Evolutionary conservation across 768 basidiomycete species (phyloP).

Genomic region (Suillus lakei): DNA sequence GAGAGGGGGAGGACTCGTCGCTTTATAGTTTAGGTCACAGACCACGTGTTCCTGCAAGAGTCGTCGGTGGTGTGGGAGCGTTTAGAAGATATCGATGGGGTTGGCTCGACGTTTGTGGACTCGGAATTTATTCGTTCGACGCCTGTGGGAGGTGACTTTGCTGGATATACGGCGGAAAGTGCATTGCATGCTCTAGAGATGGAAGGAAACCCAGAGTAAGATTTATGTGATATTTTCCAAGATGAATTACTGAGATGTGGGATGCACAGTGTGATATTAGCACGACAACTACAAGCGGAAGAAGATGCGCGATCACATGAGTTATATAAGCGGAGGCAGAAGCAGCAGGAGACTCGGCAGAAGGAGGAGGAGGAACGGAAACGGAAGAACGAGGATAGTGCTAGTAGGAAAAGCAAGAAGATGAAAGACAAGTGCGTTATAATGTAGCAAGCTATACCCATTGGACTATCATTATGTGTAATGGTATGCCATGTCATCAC

Average conservation of each 20-base stretch:
- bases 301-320: slow-evolving; percentile 64
- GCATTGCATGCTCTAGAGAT: slow-evolving; percentile 55
- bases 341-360: slow-evolving; percentile 23
- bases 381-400: slow-evolving; percentile 30
- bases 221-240: slow-evolving; percentile 16
- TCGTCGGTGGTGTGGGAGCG: slow-evolving; percentile 89
- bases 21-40: slow-evolving; percentile 87
- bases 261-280: slow-evolving; percentile 61
- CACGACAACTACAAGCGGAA: slow-evolving; percentile 78
- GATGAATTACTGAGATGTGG: slow-evolving; percentile 1
- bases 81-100: slow-evolving; percentile 86
- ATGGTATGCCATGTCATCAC: background rate
- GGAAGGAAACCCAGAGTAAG: slow-evolving; percentile 65
- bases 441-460: slow-evolving; percentile 44
- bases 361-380: slow-evolving; percentile 25
- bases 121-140: slow-evolving; percentile 63
- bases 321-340: slow-evolving; percentile 38
- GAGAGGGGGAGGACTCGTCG: slow-evolving; percentile 42
- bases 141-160: slow-evolving; percentile 82
- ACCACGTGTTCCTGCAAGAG: slow-evolving; percentile 80
- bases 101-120: slow-evolving; percentile 79
- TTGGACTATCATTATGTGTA: slow-evolving; percentile 1
- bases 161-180: slow-evolving; percentile 71
- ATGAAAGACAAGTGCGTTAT: slow-evolving; percentile 55
- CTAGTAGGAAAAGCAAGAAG: slow-evolving; percentile 43